Conservation (phyloP, 1,284 basidiomycete species). For the Tilletia setariae region DNA sequence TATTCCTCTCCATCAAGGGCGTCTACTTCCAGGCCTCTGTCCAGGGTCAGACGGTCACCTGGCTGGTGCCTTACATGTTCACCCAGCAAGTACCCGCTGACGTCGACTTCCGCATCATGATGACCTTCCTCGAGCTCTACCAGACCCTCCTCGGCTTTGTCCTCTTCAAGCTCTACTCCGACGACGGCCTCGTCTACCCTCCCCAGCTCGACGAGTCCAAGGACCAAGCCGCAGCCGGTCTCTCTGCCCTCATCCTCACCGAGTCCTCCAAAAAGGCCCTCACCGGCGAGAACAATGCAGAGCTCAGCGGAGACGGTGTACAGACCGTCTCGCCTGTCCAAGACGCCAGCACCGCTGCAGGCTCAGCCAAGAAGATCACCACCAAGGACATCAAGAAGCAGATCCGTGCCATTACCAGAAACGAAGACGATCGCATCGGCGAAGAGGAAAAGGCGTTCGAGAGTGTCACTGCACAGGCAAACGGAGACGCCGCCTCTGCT, state of each 20-base stretch:
- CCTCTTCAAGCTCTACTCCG: conserved; percentile 96
- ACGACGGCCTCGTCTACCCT: conserved; percentile 87
- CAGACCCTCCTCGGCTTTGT: conserved; percentile 94
- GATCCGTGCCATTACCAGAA: conserved; percentile 58
- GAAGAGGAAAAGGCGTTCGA: conserved; percentile 31
- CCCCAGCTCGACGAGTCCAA: conserved; percentile 80
- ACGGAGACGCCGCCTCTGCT: conserved; percentile 5
- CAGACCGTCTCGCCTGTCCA: conserved; percentile 24
- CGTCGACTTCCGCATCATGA: conserved; percentile 96
- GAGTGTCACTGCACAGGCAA: conserved; percentile 18
- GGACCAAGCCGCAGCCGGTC: conserved; percentile 76
- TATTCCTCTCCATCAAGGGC: conserved; percentile 96
- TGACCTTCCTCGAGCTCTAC: conserved; percentile 97
- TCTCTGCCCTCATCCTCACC: conserved; percentile 83
- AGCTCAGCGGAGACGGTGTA: conserved; percentile 16
- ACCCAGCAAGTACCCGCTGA: conserved; percentile 92
- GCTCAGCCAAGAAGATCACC: conserved; percentile 56
- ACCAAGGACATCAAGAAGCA: conserved; percentile 58
- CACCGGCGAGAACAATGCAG: conserved; percentile 32
- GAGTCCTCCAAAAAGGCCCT: conserved; percentile 58
- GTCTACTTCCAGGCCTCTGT: conserved; percentile 97
- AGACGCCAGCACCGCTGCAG: conserved; percentile 32
- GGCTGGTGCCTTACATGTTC: conserved; percentile 97
- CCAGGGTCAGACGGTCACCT: conserved; percentile 86
- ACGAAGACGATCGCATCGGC: conserved; percentile 28